Evolutionary conservation across 768 basidiomycete species (phyloP).

Genomic region (Auricularia cornea): DNA sequence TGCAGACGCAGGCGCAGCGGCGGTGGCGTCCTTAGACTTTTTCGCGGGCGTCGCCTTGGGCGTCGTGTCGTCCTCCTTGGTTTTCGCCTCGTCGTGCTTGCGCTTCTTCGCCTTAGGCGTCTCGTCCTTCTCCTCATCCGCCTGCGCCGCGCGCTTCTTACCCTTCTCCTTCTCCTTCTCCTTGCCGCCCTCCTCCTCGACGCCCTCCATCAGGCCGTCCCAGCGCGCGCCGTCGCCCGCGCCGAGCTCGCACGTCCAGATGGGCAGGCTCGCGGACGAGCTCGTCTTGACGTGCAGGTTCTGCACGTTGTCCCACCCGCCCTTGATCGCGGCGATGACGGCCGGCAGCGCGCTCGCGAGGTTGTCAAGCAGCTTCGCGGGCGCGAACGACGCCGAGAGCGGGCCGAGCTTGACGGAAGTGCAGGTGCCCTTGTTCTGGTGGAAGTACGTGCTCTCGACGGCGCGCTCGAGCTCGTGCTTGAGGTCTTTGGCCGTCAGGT

Average conservation of each 20-base stretch:
- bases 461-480: slow-evolving; percentile 90
- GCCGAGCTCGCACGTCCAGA: slow-evolving; percentile 79
- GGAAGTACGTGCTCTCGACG: slow-evolving; percentile 91
- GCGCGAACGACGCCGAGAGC: slow-evolving; percentile 48
- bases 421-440: slow-evolving; percentile 89
- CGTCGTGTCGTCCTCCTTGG: slow-evolving; percentile 12
- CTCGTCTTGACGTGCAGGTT: slow-evolving; percentile 86
- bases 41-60: slow-evolving; percentile 4
- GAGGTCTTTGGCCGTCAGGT: slow-evolving; percentile 76
- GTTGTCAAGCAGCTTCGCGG: slow-evolving; percentile 71
- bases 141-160: background rate
- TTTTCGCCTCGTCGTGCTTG: slow-evolving; percentile 9
- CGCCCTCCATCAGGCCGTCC: slow-evolving; percentile 35
- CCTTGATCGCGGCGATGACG: slow-evolving; percentile 59
- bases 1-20: slow-evolving; percentile 6
- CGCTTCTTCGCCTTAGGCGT: slow-evolving; percentile 17
- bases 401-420: slow-evolving; percentile 78
- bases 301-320: slow-evolving; percentile 87
- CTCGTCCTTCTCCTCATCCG: slow-evolving; percentile 9
- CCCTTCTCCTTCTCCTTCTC: slow-evolving; percentile 12
- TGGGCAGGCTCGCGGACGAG: slow-evolving; percentile 73
- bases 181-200: slow-evolving; percentile 16
- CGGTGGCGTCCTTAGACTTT: background rate
- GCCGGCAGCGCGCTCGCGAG: slow-evolving; percentile 69
- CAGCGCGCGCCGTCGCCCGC: slow-evolving; percentile 51